Evolutionary conservation across 2,329 filamentous ascomycete genomes (phyloP).

Genomic region (Annulohypoxylon truncatum): DNA sequence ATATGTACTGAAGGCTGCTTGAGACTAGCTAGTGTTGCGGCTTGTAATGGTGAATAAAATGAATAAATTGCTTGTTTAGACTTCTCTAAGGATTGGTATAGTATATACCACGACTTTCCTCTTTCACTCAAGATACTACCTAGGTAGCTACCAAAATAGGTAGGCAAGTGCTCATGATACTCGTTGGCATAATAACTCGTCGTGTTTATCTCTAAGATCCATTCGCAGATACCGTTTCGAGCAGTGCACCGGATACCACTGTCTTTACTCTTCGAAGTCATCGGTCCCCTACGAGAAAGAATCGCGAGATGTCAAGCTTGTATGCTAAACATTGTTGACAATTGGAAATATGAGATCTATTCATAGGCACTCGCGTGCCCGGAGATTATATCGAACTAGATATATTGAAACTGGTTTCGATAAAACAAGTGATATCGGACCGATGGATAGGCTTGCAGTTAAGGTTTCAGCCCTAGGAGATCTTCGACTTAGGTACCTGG

Average conservation of each 20-base stretch:
- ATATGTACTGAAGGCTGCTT: not conserved
- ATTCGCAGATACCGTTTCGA: constrained; percentile 1
- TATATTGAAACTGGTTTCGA: constrained; percentile 32
- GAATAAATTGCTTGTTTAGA: not conserved
- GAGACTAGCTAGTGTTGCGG: not conserved
- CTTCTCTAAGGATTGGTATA: not conserved
- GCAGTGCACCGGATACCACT: not conserved
- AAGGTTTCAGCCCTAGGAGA: constrained; percentile 22
- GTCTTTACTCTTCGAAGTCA: not conserved
- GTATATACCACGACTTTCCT: not conserved
- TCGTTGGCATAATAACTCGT: not conserved
- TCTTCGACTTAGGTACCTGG: constrained; percentile 6
- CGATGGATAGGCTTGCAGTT: constrained; percentile 12
- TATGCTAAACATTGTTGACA: not conserved
- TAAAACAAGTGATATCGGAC: constrained; percentile 20
- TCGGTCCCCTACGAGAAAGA: not conserved
- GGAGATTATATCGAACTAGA: constrained; percentile 15
- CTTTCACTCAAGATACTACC: not conserved
- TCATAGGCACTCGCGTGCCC: not conserved
- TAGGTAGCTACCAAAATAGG: not conserved
- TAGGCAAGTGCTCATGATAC: not conserved
- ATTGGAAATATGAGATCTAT: constrained; percentile 2
- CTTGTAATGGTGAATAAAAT: not conserved
- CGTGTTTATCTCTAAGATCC: not conserved
- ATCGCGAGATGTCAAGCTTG: not conserved